These are phyloP conservation scores for Leptographium lundbergii DNA, from an alignment of 2,329 filamentous ascomycete genomes.

Conservation along the genomic window DNA sequence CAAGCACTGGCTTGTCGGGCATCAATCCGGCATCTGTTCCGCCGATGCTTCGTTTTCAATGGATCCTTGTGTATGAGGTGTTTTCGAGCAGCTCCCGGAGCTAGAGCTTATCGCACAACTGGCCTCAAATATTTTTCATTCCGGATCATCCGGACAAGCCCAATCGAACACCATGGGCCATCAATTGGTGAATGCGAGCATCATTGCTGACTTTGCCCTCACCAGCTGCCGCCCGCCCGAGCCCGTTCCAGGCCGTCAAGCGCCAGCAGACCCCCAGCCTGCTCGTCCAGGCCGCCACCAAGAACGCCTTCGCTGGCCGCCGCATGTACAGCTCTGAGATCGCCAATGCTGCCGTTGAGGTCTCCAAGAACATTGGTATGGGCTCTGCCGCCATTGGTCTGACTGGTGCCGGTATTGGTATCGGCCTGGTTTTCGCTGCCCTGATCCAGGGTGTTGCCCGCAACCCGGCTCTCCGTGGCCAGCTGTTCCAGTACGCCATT, in stretches of 20 bases:
- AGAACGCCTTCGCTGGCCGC: conserved; percentile 49
- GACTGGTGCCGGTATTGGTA: conserved; percentile 87
- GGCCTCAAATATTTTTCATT: background rate
- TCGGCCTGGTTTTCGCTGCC: conserved; percentile 85
- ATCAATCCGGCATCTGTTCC: background rate
- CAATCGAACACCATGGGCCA: background rate
- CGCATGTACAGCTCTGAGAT: conserved; percentile 82
- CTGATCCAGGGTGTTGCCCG: conserved; percentile 82
- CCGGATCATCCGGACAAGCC: conserved; percentile 3
- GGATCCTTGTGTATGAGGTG: background rate
- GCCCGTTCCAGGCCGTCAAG: conserved; percentile 63
- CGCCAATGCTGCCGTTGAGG: conserved; percentile 77
- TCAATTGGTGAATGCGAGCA: background rate
- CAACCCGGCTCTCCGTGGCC: conserved; percentile 87
- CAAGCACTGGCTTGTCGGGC: background rate
- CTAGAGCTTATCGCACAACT: background rate
- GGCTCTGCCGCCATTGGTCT: conserved; percentile 84
- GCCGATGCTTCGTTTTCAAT: background rate
- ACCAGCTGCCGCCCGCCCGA: conserved; percentile 41
- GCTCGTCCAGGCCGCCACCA: conserved; percentile 48
- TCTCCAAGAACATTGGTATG: conserved; percentile 86
- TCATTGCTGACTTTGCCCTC: conserved; percentile 13
- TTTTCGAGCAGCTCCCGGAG: conserved; percentile 1
- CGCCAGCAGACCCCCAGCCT: conserved; percentile 58
- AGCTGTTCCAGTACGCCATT: conserved; percentile 66